Evolutionary conservation across 495 filamentous ascomycete genomes (phyloP).

Genomic region (Aspergillus olivimuriae): DNA sequence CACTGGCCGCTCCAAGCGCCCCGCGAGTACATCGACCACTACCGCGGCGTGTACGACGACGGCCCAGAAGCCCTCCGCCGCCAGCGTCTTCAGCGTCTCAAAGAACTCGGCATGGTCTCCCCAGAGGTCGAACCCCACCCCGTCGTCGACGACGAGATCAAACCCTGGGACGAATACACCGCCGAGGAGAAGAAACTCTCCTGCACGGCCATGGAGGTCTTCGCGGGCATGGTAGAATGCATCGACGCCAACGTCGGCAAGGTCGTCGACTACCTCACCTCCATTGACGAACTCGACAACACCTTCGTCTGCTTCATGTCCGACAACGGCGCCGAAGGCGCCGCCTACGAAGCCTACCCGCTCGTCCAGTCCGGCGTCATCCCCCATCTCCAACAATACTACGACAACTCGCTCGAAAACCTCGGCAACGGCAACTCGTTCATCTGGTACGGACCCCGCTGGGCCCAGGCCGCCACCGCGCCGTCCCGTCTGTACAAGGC

Average conservation of each 20-base stretch:
- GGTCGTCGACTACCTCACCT: constrained; percentile 48
- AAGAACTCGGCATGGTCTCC: constrained; percentile 44
- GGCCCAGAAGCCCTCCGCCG: constrained; percentile 49
- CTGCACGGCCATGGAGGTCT: constrained; percentile 53
- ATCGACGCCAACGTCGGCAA: constrained; percentile 57
- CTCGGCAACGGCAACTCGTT: constrained; percentile 55
- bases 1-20: constrained; percentile 58
- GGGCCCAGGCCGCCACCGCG: constrained; percentile 59
- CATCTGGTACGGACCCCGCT: constrained; percentile 60
- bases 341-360: constrained; percentile 54
- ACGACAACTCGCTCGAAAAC: constrained; percentile 56
- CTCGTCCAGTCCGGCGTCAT: constrained; percentile 46
- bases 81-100: constrained; percentile 44
- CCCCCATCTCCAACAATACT: constrained; percentile 53
- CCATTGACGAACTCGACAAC: constrained; percentile 55
- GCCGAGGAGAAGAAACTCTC: constrained; percentile 46
- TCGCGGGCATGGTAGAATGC: constrained; percentile 58
- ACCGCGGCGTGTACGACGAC: constrained; percentile 51
- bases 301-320: constrained; percentile 60
- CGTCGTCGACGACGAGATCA: constrained; percentile 47
- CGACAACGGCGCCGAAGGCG: constrained; percentile 61
- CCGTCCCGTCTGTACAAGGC: constrained; percentile 57
- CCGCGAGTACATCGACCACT: constrained; percentile 43
- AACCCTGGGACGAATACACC: constrained; percentile 46
- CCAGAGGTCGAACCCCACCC: constrained; percentile 46